phyloP scores from a whole-genome alignment of 225 moss, liverwort and hornwort species.

The Marchantia polymorpha region DNA sequence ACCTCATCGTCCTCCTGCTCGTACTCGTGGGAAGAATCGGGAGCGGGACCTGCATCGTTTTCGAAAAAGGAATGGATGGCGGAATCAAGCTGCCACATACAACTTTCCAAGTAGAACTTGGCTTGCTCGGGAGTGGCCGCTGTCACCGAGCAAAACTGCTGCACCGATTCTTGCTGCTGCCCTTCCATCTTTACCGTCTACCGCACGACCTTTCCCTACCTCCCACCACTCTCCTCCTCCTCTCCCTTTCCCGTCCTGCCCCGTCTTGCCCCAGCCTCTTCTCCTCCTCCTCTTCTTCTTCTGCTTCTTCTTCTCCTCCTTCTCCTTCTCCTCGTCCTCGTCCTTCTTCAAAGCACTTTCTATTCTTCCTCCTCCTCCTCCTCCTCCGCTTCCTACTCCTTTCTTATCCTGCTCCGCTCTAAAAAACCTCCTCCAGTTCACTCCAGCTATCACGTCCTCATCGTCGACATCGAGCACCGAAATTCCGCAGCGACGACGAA shows the following conservation, averaged over 20 bases:
- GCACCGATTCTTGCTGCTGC: constrained; percentile 58
- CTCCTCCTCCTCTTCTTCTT: too few species aligned
- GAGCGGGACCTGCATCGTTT: constrained; percentile 34
- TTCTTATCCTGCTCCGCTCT: neutral
- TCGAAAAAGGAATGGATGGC: constrained; percentile 74
- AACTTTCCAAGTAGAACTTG: constrained; percentile 67
- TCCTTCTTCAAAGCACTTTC: too few species aligned
- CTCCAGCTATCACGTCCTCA: neutral
- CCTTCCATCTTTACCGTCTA: constrained; percentile 47
- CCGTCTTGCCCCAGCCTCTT: too few species aligned
- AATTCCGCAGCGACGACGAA: too few species aligned
- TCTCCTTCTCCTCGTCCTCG: neutral
- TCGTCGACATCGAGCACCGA: neutral
- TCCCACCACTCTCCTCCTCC: neutral
- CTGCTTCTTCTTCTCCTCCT: neutral
- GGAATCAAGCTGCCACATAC: constrained; percentile 63
- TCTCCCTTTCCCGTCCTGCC: too few species aligned
- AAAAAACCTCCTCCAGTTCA: too few species aligned
- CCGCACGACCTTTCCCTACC: neutral
- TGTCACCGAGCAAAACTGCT: constrained; percentile 65
- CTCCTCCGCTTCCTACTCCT: neutral
- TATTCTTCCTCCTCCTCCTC: neutral
- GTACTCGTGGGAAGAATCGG: constrained; percentile 43
- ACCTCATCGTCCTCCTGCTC: constrained; percentile 49
- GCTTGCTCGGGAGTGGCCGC: constrained; percentile 63